phyloP scores from a whole-genome alignment of 306 rosid genomes.

The Vigna nakashimae region DNA sequence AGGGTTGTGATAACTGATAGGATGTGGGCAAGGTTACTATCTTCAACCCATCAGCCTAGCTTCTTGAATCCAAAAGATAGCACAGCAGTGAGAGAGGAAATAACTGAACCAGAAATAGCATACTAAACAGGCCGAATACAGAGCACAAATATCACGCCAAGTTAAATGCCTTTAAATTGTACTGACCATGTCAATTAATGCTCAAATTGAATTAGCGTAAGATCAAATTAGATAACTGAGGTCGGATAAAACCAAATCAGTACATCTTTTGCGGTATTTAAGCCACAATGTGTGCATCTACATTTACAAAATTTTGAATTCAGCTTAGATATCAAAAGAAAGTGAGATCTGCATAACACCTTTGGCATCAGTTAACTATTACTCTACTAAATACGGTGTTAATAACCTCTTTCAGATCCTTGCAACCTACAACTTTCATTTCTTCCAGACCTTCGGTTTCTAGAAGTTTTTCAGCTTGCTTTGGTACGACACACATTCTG shows the following conservation, averaged over 20 bases:
- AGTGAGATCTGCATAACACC: slow-evolving; percentile 35
- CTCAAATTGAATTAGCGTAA: slow-evolving; percentile 29
- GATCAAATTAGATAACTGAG: slow-evolving; percentile 14
- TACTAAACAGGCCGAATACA: neutral
- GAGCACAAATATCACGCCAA: slow-evolving; percentile 1
- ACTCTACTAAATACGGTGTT: slow-evolving; percentile 55
- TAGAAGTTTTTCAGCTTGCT: slow-evolving; percentile 59
- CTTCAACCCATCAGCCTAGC: slow-evolving; percentile 75
- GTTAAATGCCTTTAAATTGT: slow-evolving; percentile 29
- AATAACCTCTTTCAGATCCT: slow-evolving; percentile 83
- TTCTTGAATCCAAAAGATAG: slow-evolving; percentile 52
- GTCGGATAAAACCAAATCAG: slow-evolving; percentile 10
- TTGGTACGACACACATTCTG: slow-evolving; percentile 73
- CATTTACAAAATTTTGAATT: slow-evolving; percentile 22
- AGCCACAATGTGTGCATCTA: slow-evolving; percentile 9
- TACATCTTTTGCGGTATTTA: neutral
- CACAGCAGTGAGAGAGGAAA: slow-evolving; percentile 21
- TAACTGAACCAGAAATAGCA: neutral
- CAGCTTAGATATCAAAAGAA: slow-evolving; percentile 7
- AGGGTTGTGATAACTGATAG: slow-evolving; percentile 72
- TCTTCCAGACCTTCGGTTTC: slow-evolving; percentile 51
- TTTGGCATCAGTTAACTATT: slow-evolving; percentile 31
- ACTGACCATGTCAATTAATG: neutral
- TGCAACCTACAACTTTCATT: slow-evolving; percentile 65
- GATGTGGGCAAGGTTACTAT: slow-evolving; percentile 80